phyloP scores from a whole-genome alignment of 2,329 filamentous ascomycete species.

The Pseudocercospora fijiensis region DNA sequence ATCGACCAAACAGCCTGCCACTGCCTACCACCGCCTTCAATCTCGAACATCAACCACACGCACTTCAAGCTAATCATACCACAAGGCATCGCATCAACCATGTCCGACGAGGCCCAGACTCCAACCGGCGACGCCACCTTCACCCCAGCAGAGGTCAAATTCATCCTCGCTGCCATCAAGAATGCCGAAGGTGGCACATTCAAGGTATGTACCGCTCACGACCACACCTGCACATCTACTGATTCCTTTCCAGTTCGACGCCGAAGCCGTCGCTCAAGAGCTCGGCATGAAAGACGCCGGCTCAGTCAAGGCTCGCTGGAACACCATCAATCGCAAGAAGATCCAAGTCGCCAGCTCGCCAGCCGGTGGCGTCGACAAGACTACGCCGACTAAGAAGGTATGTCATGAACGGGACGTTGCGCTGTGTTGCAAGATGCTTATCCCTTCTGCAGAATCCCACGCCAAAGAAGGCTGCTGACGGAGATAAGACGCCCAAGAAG shows the following conservation, averaged over 20 bases:
- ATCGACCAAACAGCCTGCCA: neutral
- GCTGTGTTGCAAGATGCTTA: neutral
- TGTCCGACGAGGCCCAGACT: neutral
- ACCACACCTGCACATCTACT: neutral
- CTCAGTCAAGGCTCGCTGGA: constrained; percentile 5
- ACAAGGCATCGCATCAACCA: neutral
- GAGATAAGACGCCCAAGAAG: neutral
- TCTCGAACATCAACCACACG: neutral
- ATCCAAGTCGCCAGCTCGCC: neutral
- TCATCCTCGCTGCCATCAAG: constrained; percentile 7
- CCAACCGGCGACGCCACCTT: neutral
- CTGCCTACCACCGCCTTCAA: neutral
- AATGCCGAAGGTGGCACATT: constrained; percentile 6
- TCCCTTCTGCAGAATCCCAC: neutral
- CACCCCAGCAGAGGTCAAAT: constrained; percentile 3
- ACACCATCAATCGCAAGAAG: constrained; percentile 8
- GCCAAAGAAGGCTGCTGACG: neutral
- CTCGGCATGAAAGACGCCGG: constrained; percentile 4
- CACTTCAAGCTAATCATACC: neutral
- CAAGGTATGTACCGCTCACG: neutral
- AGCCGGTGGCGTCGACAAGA: neutral
- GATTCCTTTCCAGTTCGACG: neutral
- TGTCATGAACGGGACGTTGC: neutral
- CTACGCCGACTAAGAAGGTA: neutral
- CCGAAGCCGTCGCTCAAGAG: constrained; percentile 1